Conservation (phyloP, 1,139 yeast species). For the Saccharomycopsis phalli region DNA sequence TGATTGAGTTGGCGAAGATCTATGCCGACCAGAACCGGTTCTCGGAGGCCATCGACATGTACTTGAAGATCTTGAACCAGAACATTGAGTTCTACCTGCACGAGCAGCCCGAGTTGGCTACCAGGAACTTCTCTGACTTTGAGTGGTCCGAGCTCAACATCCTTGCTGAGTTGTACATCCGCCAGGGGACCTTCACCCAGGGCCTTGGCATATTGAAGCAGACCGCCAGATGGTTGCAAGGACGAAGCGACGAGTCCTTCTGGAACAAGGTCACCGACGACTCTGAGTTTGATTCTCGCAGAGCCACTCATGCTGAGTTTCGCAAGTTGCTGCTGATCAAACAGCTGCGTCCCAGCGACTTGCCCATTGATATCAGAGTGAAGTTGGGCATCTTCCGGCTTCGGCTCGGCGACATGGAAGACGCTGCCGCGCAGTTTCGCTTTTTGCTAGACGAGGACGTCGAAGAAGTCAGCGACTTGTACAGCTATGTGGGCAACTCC, state of each 20-base stretch:
- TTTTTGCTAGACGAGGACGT: slow-evolving; percentile 48
- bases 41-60: slow-evolving; percentile 74
- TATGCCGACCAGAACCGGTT: slow-evolving; percentile 69
- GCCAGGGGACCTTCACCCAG: slow-evolving; percentile 52
- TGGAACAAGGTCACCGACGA: slow-evolving; percentile 69
- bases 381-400: slow-evolving; percentile 71
- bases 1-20: slow-evolving; percentile 68
- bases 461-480: slow-evolving; percentile 56
- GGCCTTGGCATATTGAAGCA: slow-evolving; percentile 61
- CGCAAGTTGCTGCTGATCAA: slow-evolving; percentile 32
- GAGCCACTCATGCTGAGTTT: slow-evolving; percentile 39
- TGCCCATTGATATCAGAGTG: slow-evolving; percentile 83
- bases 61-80: slow-evolving; percentile 54
- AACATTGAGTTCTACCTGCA: slow-evolving; percentile 27
- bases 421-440: slow-evolving; percentile 64
- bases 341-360: slow-evolving; percentile 35
- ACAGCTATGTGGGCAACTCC: slow-evolving; percentile 65
- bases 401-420: slow-evolving; percentile 52
- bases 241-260: slow-evolving; percentile 59
- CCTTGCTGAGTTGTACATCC: slow-evolving; percentile 66
- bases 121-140: slow-evolving; percentile 37
- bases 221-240: slow-evolving; percentile 78
- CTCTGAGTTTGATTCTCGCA: slow-evolving; percentile 69
- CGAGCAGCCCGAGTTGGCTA: slow-evolving; percentile 24
- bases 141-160: slow-evolving; percentile 88